These are phyloP conservation scores for Coemansia interrupta DNA, from an alignment of 192 early-diverging fungal species.

Conservation along the genomic window DNA sequence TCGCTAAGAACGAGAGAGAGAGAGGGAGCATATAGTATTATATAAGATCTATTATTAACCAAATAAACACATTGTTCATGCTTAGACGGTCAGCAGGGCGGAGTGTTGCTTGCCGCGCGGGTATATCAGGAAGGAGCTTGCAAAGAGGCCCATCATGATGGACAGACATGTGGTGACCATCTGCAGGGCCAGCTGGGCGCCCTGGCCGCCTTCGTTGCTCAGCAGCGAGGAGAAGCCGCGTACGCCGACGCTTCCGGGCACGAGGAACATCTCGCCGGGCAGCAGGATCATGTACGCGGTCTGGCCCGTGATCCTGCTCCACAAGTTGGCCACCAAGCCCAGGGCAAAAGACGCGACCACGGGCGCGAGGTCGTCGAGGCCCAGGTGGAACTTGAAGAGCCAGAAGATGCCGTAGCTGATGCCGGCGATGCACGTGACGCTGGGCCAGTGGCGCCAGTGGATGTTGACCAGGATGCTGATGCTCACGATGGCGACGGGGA, in stretches of 20 bases:
- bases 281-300: constrained; percentile 75
- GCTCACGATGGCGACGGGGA: constrained; percentile 53
- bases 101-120: constrained; percentile 45
- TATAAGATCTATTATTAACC: too few species aligned
- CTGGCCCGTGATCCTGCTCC: constrained; percentile 65
- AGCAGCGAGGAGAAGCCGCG: constrained; percentile 59
- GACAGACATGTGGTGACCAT: constrained; percentile 63
- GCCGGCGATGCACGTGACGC: constrained; percentile 63
- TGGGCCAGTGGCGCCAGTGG: constrained; percentile 61
- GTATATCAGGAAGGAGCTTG: constrained; percentile 60
- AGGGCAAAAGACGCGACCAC: constrained; percentile 71
- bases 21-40: background rate
- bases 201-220: constrained; percentile 51
- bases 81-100: constrained; percentile 41
- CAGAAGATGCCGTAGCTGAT: constrained; percentile 63
- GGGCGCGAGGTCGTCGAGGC: constrained; percentile 57
- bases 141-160: constrained; percentile 68
- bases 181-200: constrained; percentile 50
- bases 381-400: constrained; percentile 59
- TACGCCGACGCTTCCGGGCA: constrained; percentile 80
- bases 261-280: constrained; percentile 75
- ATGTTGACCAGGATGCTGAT: constrained; percentile 61
- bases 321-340: constrained; percentile 74
- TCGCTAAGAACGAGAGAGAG: background rate
- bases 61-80: too few species aligned